Evolutionary conservation across 2,329 filamentous ascomycete genomes (phyloP).

Genomic region (Trichoderma sp.): DNA sequence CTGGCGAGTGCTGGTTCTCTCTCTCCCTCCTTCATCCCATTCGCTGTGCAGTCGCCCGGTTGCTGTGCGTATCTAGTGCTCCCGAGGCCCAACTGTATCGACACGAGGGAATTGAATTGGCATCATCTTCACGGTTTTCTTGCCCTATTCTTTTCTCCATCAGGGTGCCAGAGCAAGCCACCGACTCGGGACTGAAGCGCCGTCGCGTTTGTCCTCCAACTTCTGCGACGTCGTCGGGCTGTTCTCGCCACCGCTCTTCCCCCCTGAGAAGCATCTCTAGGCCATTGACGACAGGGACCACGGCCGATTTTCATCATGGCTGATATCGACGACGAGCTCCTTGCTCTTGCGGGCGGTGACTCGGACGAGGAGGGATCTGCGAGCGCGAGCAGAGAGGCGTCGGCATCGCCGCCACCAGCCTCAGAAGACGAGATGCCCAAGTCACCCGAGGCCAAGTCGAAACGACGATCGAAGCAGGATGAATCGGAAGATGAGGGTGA

Average conservation of each 20-base stretch:
- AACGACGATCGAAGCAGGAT: slow-evolving; percentile 42
- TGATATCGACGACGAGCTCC: slow-evolving; percentile 87
- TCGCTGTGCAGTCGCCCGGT: neutral
- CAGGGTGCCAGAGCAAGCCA: neutral
- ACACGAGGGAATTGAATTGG: neutral
- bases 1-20: neutral
- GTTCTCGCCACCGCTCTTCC: slow-evolving; percentile 8
- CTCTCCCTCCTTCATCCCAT: neutral
- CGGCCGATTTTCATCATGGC: slow-evolving; percentile 59
- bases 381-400: slow-evolving; percentile 53
- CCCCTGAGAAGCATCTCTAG: slow-evolving; percentile 2
- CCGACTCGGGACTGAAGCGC: neutral
- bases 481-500: slow-evolving; percentile 63
- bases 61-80: neutral
- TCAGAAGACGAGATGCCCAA: slow-evolving; percentile 27
- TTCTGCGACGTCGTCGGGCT: neutral
- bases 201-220: slow-evolving; percentile 4
- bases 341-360: slow-evolving; percentile 83
- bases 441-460: slow-evolving; percentile 43
- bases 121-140: neutral
- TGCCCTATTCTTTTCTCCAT: neutral
- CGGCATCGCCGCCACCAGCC: slow-evolving; percentile 49
- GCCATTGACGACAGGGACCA: neutral
- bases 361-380: slow-evolving; percentile 57
- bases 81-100: neutral